phyloP scores from a whole-genome alignment of 1,139 yeast genomes.

The Suhomyces kunorum region DNA sequence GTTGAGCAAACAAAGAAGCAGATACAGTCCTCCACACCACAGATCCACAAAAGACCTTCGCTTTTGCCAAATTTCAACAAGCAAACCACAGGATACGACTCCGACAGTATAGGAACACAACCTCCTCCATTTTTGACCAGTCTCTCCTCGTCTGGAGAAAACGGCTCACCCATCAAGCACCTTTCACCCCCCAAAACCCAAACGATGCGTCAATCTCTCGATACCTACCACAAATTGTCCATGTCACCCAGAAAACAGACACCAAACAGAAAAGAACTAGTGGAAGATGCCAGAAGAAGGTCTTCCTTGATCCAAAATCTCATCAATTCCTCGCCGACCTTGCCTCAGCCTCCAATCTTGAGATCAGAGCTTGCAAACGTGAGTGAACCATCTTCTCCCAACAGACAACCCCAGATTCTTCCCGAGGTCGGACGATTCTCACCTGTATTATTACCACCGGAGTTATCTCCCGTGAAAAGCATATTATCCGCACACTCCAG shows the following conservation, averaged over 20 bases:
- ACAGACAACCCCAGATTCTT: constrained; percentile 6
- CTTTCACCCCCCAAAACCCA: constrained; percentile 20
- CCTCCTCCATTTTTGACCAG: constrained; percentile 27
- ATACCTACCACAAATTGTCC: constrained; percentile 36
- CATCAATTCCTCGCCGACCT: constrained; percentile 53
- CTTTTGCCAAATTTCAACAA: constrained; percentile 13
- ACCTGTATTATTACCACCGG: constrained; percentile 26
- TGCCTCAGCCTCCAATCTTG: constrained; percentile 49
- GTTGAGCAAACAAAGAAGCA: constrained; percentile 31
- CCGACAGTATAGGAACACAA: constrained; percentile 27
- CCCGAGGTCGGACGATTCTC: constrained; percentile 23
- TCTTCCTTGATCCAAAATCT: constrained; percentile 46
- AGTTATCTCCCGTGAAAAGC: constrained; percentile 23
- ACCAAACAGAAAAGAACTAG: constrained; percentile 22
- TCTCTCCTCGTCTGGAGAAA: constrained; percentile 11
- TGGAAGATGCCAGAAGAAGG: constrained; percentile 29
- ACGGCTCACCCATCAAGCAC: constrained; percentile 14
- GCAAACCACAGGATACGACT: constrained; percentile 21
- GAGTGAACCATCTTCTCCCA: constrained; percentile 17
- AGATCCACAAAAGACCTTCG: constrained; percentile 24
- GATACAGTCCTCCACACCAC: constrained; percentile 41
- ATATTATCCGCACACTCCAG: constrained; percentile 16
- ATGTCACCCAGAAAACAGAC: constrained; percentile 38
- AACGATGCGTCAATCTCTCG: constrained; percentile 40
- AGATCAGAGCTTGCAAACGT: constrained; percentile 32